phyloP scores from a whole-genome alignment of 805 yeast species.

The Kregervanrija delftensis region DNA sequence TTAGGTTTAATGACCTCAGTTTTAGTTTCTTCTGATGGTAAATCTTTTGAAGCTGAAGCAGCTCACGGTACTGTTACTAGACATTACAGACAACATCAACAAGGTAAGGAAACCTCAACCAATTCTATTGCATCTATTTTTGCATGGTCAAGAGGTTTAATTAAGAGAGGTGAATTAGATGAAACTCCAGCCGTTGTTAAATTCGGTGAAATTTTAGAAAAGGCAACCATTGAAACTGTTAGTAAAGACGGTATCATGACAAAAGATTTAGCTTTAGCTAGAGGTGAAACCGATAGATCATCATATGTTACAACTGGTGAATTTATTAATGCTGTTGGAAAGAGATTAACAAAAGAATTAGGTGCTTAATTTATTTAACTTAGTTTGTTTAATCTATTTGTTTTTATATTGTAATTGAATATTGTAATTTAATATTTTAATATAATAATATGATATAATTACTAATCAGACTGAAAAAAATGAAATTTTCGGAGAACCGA shows the following conservation, averaged over 20 bases:
- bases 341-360: slow-evolving; percentile 39
- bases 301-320: slow-evolving; percentile 88
- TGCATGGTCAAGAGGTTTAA: slow-evolving; percentile 94
- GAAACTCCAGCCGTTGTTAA: slow-evolving; percentile 75
- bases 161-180: slow-evolving; percentile 89
- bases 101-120: slow-evolving; percentile 95
- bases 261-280: slow-evolving; percentile 87
- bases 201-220: slow-evolving; percentile 75
- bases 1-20: slow-evolving; percentile 96
- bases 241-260: slow-evolving; percentile 84
- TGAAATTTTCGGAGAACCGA: too few species aligned
- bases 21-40: slow-evolving; percentile 94
- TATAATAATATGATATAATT: neutral
- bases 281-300: slow-evolving; percentile 78
- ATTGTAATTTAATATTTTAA: neutral
- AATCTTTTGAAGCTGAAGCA: slow-evolving; percentile 92
- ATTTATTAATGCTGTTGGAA: slow-evolving; percentile 76
- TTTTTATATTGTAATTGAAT: neutral
- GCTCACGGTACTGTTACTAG: slow-evolving; percentile 99
- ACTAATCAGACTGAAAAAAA: neutral
- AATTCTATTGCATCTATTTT: slow-evolving; percentile 95
- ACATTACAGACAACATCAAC: slow-evolving; percentile 92
- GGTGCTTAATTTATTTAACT: slow-evolving; percentile 7
- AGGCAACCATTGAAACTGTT: slow-evolving; percentile 83
- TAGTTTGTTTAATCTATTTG: neutral